phyloP scores from a whole-genome alignment of 208 protist species.

The Leishmania arabica region DNA sequence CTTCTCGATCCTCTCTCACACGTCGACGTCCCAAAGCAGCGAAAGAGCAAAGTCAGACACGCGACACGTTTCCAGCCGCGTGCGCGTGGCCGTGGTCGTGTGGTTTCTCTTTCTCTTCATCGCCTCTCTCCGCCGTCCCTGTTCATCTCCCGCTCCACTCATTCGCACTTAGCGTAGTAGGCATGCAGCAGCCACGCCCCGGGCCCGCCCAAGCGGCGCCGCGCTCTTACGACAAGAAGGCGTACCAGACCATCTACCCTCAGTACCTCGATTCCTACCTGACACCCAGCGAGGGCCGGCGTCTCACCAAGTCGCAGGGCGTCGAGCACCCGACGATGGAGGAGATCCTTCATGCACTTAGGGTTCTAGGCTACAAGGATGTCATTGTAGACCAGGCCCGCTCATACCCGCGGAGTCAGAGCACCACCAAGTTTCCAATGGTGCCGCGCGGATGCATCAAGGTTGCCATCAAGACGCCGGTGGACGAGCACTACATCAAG shows the following conservation, averaged over 20 bases:
- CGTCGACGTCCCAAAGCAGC: neutral
- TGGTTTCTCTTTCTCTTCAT: neutral
- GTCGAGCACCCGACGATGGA: conserved; percentile 71
- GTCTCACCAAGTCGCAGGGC: conserved; percentile 65
- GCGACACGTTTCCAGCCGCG: neutral
- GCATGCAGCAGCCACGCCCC: conserved; percentile 6
- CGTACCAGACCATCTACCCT: conserved; percentile 83
- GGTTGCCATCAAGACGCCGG: conserved; percentile 75
- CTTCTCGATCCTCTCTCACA: neutral
- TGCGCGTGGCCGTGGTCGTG: neutral
- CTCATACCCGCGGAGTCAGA: conserved; percentile 71
- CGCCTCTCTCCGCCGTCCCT: neutral
- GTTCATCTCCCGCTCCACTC: neutral
- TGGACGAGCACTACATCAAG: conserved; percentile 82
- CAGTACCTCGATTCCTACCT: conserved; percentile 87
- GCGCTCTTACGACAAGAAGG: conserved; percentile 59
- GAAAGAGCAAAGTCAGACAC: neutral
- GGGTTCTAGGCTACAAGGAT: conserved; percentile 61
- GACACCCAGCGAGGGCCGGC: conserved; percentile 70
- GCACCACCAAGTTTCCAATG: conserved; percentile 52
- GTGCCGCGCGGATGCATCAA: conserved; percentile 79
- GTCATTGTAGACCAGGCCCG: conserved; percentile 50
- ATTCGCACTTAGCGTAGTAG: neutral
- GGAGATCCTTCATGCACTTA: conserved; percentile 62
- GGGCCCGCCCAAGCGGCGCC: conserved; percentile 19